Evolutionary conservation across 805 yeast species (phyloP), one percentile per base, ranked within the genome.

Genomic region (Candida multigemmis): DNA sequence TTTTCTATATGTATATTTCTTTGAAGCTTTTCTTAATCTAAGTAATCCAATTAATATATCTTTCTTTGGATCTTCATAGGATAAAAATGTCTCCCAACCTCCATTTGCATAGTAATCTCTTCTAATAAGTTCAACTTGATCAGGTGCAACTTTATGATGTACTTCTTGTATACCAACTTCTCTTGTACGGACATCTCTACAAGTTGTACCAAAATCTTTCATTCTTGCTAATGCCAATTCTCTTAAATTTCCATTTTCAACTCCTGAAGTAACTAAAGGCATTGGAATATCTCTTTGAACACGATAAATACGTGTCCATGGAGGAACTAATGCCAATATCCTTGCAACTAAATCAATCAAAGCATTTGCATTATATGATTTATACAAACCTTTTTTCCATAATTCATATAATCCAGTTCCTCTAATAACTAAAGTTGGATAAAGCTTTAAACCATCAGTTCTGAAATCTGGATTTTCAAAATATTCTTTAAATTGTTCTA

Each of bases 81-180:
- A 77, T 35, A 91, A 59, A 52, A 91, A 91, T 0, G 98, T 91
- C 59, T 91, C 97, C 97, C 97, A 91, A 12, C 96, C 96, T 14
- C 94, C 97, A 47, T 91, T 91, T 22, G 98, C 98, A 40, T 81
- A 80, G 56, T 91, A 91, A 50, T 91, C 98, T 49, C 98, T 74
- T 51, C 98, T 73, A 29, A 91, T 82, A 30, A 91, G 62, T 55
- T 91, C 98, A 11, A 91, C 95, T 54, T 91, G 97, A 48, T 91
- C 97, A 0, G 98, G 98, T 24, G 81, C 81, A 14, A 91, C 93
- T 50, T 86, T 86, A 51, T 87, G 94, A 52, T 91, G 98, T 3
- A 91, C 97, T 48, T 91, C 98, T 54, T 91, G 97, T 32, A 91
- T 91, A 35, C 98, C 98, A 16, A 91, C 98, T 59, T 91, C 98